These are phyloP conservation scores for Coemansia sp. DNA, from an alignment of 192 early-diverging fungal species.

Conservation along the genomic window DNA sequence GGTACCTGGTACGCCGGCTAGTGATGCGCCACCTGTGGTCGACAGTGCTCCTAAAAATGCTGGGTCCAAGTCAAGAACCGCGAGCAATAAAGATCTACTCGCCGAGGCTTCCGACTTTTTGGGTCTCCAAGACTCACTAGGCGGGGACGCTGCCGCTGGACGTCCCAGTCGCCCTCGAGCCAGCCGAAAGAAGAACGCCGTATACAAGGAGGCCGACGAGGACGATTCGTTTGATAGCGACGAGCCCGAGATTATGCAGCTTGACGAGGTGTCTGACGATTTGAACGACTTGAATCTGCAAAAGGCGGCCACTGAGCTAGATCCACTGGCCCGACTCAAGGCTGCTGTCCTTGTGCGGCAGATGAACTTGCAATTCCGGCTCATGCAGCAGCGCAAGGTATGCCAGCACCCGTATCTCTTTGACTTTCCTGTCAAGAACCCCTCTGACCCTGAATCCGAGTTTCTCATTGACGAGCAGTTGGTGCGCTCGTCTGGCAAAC, in stretches of 20 bases:
- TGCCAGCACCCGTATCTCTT: constrained; percentile 98
- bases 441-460: constrained; percentile 62
- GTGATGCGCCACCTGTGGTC: constrained; percentile 3
- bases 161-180: constrained; percentile 14
- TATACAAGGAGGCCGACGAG: constrained; percentile 20
- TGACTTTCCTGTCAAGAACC: constrained; percentile 67
- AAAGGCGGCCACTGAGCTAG: neutral
- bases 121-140: constrained; percentile 1
- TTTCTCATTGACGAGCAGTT: constrained; percentile 64
- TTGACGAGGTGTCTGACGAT: constrained; percentile 50
- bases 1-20: constrained; percentile 32
- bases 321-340: constrained; percentile 17
- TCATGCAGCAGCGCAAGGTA: constrained; percentile 93
- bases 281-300: constrained; percentile 61
- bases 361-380: constrained; percentile 75
- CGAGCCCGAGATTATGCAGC: constrained; percentile 1
- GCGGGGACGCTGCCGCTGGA: constrained; percentile 4
- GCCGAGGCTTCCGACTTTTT: constrained; percentile 23
- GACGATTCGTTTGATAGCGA: constrained; percentile 24
- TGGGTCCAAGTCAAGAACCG: neutral
- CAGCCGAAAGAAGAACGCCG: constrained; percentile 39
- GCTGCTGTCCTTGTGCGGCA: constrained; percentile 60
- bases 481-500: constrained; percentile 83
- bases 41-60: neutral
- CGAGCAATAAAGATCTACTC: neutral